These are phyloP conservation scores for Thalassiosira exigua DNA, from an alignment of 352 stramenopile species.

Conservation along the genomic window DNA sequence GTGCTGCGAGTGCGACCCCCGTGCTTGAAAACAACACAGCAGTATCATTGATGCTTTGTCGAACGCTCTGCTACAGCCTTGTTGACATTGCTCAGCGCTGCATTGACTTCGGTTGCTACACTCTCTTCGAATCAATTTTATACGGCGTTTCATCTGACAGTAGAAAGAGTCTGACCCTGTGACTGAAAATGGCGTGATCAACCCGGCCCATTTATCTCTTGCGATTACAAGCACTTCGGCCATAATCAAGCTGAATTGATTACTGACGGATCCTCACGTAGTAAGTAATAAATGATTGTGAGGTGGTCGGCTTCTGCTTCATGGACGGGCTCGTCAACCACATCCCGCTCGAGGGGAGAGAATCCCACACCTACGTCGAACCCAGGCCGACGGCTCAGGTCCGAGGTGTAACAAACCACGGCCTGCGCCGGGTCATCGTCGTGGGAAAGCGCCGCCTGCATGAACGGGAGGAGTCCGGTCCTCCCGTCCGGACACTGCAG, in stretches of 20 bases:
- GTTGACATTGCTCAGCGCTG: too few relatives aligned
- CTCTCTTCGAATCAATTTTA: too few relatives aligned
- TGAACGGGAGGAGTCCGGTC: slow-evolving; percentile 67
- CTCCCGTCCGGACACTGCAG: slow-evolving; percentile 60
- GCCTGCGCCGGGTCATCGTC: not conserved
- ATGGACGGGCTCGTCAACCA: slow-evolving; percentile 41
- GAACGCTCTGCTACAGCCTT: too few relatives aligned
- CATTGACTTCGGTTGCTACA: too few relatives aligned
- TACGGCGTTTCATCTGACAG: too few relatives aligned
- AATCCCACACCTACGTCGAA: slow-evolving; percentile 35
- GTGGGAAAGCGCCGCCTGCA: slow-evolving; percentile 62
- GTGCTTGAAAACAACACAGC: too few relatives aligned
- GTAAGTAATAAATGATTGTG: slow-evolving; percentile 48
- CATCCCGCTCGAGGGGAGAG: slow-evolving; percentile 32
- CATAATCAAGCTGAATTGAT: slow-evolving; percentile 19
- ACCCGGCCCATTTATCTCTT: too few relatives aligned
- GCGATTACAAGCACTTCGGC: too few relatives aligned
- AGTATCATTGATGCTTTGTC: too few relatives aligned
- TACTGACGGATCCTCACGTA: slow-evolving; percentile 49
- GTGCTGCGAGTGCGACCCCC: too few relatives aligned
- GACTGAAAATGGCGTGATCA: too few relatives aligned
- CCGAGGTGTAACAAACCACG: slow-evolving; percentile 40
- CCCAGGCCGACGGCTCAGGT: slow-evolving; percentile 40
- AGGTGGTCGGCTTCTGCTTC: slow-evolving; percentile 40
- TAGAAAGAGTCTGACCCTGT: too few relatives aligned